Conservation (phyloP, 108 stramenopile genomes). For the Cylindrotheca closterium region DNA sequence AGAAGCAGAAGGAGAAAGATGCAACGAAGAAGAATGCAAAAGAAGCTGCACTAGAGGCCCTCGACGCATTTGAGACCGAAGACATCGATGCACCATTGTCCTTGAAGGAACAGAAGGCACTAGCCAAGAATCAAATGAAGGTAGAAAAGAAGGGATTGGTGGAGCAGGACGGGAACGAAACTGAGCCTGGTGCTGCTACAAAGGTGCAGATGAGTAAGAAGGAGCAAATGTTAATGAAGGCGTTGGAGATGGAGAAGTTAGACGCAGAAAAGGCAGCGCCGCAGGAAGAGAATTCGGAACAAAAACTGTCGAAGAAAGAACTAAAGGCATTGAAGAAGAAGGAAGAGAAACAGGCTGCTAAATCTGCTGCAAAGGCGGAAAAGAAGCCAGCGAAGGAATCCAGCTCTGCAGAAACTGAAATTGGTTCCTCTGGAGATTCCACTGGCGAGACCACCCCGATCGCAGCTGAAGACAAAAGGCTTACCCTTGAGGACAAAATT, state of each 20-base stretch:
- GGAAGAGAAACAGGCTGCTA: conserved; percentile 55
- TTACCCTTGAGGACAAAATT: conserved; percentile 87
- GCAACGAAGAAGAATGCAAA: conserved; percentile 30
- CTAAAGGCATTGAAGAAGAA: conserved; percentile 42
- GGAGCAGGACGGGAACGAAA: neutral
- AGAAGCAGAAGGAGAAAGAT: conserved; percentile 44
- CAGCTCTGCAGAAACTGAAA: neutral
- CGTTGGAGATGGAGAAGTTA: conserved; percentile 30
- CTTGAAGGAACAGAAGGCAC: conserved; percentile 41
- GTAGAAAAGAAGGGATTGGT: conserved; percentile 15
- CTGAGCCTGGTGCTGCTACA: conserved; percentile 1
- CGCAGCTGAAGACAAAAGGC: conserved; percentile 7
- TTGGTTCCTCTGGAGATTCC: neutral
- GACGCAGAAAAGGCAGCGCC: conserved; percentile 22
- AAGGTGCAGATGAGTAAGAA: conserved; percentile 27
- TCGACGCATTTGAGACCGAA: conserved; percentile 46
- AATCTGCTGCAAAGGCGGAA: conserved; percentile 33
- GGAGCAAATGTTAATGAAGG: conserved; percentile 41
- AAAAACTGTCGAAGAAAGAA: conserved; percentile 50
- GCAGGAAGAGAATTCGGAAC: conserved; percentile 18
- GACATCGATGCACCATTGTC: conserved; percentile 35
- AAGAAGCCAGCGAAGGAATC: conserved; percentile 33
- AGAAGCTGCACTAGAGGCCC: conserved; percentile 56
- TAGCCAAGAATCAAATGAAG: conserved; percentile 42
- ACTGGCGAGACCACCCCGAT: neutral